A percentile compares a stretch with the other conserved stretches of the same genome.
Conservation (phyloP, 352 stramenopile genomes). For the Globisporangium polare region DNA sequence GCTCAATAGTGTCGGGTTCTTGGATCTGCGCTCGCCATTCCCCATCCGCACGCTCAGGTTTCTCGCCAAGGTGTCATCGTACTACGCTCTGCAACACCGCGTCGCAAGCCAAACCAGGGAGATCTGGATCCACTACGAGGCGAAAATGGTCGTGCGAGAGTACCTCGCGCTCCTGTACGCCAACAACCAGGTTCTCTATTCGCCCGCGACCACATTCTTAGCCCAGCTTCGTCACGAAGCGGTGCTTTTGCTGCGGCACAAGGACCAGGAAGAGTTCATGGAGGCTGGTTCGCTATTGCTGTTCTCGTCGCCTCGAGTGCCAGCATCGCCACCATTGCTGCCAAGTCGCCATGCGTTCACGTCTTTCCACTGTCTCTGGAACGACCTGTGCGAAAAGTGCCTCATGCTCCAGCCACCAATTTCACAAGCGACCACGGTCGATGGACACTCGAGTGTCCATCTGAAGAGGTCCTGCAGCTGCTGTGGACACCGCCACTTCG, state of each 20-base stretch:
- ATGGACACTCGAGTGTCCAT: conserved; percentile 1
- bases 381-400: conserved; percentile 46
- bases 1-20: conserved; percentile 7
- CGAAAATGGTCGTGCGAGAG: conserved; percentile 23
- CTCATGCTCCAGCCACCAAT: conserved; percentile 20
- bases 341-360: conserved; percentile 22
- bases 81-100: conserved; percentile 24
- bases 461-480: conserved; percentile 13
- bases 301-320: background rate
- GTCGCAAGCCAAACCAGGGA: conserved; percentile 23
- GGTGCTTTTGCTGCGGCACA: conserved; percentile 18
- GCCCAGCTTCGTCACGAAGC: conserved; percentile 22
- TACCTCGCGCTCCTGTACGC: conserved; percentile 35
- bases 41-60: conserved; percentile 27
- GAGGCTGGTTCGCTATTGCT: background rate
- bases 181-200: conserved; percentile 24
- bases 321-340: background rate
- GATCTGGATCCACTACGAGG: conserved; percentile 30
- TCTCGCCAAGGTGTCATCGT: conserved; percentile 28
- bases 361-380: conserved; percentile 42
- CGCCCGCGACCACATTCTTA: conserved; percentile 25
- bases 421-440: background rate
- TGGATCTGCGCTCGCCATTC: conserved; percentile 34
- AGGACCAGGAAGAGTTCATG: conserved; percentile 17
- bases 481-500: conserved; percentile 31